phyloP scores from a whole-genome alignment of 1,139 yeast species.

The Debaryomyces robertsiae region DNA sequence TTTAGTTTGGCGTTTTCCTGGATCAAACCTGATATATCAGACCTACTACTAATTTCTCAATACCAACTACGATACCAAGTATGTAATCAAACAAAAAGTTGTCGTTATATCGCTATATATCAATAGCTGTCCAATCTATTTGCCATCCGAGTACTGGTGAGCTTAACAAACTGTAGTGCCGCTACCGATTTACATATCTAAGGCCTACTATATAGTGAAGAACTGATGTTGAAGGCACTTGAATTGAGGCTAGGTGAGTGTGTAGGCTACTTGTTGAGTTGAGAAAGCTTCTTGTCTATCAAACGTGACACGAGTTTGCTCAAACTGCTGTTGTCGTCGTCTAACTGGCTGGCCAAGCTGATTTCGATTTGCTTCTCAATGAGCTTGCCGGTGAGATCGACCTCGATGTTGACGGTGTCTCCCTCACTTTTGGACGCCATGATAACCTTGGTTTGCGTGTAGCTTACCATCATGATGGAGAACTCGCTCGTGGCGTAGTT shows the following conservation, averaged over 20 bases:
- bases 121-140: conserved; percentile 4
- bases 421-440: conserved; percentile 67
- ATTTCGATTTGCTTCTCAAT: conserved; percentile 80
- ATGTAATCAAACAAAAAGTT: not conserved
- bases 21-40: not conserved
- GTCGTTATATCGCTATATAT: not conserved
- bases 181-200: conserved; percentile 1
- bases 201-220: too few relatives aligned
- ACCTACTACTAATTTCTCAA: not conserved
- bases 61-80: not conserved
- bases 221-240: too few relatives aligned
- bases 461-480: conserved; percentile 87
- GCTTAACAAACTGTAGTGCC: conserved; percentile 6
- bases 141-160: conserved; percentile 12
- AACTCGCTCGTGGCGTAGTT: conserved; percentile 60
- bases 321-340: conserved; percentile 41
- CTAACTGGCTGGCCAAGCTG: conserved; percentile 57
- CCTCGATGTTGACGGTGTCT: conserved; percentile 82
- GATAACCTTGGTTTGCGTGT: conserved; percentile 83
- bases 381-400: conserved; percentile 89
- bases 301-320: conserved; percentile 48
- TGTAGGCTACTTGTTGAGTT: conserved; percentile 9
- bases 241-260: not conserved
- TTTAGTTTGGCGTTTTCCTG: not conserved
- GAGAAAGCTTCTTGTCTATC: conserved; percentile 51